Percentiles rank a stretch among this genome's conserved stretches.
Evolutionary conservation across 306 rosid genomes (phyloP).

Genomic region (Medicago lupulina): DNA sequence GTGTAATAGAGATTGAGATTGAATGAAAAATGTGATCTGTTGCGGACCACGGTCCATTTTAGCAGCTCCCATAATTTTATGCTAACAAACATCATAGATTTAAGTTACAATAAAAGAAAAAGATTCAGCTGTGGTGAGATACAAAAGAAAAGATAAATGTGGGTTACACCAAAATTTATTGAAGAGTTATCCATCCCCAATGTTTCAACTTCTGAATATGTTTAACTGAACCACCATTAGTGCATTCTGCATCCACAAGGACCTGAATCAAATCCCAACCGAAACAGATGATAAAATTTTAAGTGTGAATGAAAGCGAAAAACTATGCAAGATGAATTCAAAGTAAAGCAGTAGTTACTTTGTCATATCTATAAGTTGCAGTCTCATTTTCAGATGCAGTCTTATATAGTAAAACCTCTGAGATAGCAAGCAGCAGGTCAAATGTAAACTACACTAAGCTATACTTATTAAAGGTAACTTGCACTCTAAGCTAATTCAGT

Average conservation of each 20-base stretch:
- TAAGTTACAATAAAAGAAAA: background rate
- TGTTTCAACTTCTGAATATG: constrained; percentile 90
- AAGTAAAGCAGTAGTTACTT: no score
- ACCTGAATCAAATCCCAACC: constrained; percentile 59
- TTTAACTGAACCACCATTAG: constrained; percentile 95
- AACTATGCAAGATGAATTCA: constrained; percentile 12
- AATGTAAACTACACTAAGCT: no score
- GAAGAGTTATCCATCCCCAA: constrained; percentile 87
- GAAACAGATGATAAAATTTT: constrained; percentile 30
- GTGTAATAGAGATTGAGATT: no score
- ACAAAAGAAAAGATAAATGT: constrained; percentile 5
- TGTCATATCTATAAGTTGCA: no score
- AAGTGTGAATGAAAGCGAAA: constrained; percentile 30
- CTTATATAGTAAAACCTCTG: no score
- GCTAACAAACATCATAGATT: no score
- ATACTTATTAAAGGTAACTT: no score
- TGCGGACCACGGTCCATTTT: no score
- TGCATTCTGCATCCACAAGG: constrained; percentile 97
- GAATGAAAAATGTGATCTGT: no score
- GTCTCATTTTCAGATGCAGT: constrained; percentile 52
- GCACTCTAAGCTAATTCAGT: no score
- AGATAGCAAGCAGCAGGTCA: no score
- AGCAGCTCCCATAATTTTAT: no score
- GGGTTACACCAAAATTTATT: background rate
- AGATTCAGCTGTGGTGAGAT: constrained; percentile 72